These are phyloP conservation scores for Moniliophthora roreri DNA, from an alignment of 1,284 basidiomycete genomes.

Conservation along the genomic window DNA sequence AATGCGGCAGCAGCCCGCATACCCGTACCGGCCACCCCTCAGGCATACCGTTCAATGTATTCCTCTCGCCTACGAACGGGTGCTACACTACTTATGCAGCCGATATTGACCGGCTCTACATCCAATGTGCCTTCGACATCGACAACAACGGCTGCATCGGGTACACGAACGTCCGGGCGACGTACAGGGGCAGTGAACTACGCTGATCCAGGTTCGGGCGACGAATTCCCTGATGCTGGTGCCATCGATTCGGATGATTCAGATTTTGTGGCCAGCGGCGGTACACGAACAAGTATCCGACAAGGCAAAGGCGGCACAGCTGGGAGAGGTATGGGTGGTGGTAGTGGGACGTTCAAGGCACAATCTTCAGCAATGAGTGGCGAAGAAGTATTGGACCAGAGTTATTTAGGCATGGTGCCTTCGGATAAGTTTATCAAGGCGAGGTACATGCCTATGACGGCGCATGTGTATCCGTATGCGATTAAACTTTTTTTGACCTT, in stretches of 20 bases:
- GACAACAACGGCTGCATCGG: constrained; percentile 35
- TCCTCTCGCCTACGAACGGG: constrained; percentile 93
- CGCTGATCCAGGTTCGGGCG: constrained; percentile 82
- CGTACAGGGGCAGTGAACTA: constrained; percentile 81
- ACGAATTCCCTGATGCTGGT: constrained; percentile 77
- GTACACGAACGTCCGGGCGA: constrained; percentile 47
- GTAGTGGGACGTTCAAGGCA: constrained; percentile 30
- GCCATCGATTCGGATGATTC: constrained; percentile 77
- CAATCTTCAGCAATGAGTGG: constrained; percentile 46
- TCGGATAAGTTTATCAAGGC: constrained; percentile 78
- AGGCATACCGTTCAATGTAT: constrained; percentile 85
- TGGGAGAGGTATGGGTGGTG: neutral
- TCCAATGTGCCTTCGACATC: constrained; percentile 14
- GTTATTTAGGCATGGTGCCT: constrained; percentile 85
- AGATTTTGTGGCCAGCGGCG: constrained; percentile 49
- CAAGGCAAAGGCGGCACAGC: constrained; percentile 25
- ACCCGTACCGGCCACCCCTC: constrained; percentile 53
- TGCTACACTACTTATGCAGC: constrained; percentile 87
- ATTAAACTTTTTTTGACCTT: neutral
- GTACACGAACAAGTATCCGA: constrained; percentile 37
- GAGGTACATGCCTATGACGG: constrained; percentile 56
- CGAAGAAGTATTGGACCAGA: constrained; percentile 60
- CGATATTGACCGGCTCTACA: constrained; percentile 51
- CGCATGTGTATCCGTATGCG: constrained; percentile 66
- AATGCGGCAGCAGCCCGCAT: constrained; percentile 24